These are phyloP conservation scores for Circinella umbellata DNA, from an alignment of 371 early-diverging fungal species.

Conservation along the genomic window DNA sequence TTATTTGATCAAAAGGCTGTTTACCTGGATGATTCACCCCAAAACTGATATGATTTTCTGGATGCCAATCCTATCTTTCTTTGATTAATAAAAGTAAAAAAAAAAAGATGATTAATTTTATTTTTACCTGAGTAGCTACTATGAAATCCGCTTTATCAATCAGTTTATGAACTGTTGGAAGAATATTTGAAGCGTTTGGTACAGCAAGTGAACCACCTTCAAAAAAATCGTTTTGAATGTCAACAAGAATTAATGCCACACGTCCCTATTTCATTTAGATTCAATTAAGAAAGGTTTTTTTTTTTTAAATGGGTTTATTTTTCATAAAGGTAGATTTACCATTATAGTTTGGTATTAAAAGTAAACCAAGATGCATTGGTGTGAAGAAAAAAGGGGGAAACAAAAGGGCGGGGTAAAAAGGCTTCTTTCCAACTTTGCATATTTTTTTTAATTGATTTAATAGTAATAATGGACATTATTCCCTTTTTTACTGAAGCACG, in stretches of 20 bases:
- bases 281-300: too few species aligned
- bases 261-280: background rate
- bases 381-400: too few species aligned
- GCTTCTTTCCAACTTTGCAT: too few species aligned
- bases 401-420: too few species aligned
- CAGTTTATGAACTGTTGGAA: constrained; percentile 35
- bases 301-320: too few species aligned
- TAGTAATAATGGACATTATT: constrained; percentile 15
- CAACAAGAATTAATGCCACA: constrained; percentile 44
- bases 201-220: constrained; percentile 45
- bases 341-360: too few species aligned
- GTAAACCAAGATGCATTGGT: too few species aligned
- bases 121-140: constrained; percentile 39
- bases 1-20: constrained; percentile 31
- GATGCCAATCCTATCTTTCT: constrained; percentile 48
- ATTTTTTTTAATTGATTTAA: too few species aligned
- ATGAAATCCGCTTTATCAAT: constrained; percentile 26
- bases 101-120: background rate
- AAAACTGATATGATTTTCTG: constrained; percentile 46
- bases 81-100: background rate
- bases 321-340: too few species aligned
- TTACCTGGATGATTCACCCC: constrained; percentile 37
- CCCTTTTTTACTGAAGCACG: constrained; percentile 32
- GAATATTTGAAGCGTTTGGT: constrained; percentile 30
- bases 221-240: constrained; percentile 52